Evolutionary conservation across 2,329 filamentous ascomycete genomes (phyloP), one percentile per base, ranked within the genome.

Genomic region (Cucurbitaria berberidis): DNA sequence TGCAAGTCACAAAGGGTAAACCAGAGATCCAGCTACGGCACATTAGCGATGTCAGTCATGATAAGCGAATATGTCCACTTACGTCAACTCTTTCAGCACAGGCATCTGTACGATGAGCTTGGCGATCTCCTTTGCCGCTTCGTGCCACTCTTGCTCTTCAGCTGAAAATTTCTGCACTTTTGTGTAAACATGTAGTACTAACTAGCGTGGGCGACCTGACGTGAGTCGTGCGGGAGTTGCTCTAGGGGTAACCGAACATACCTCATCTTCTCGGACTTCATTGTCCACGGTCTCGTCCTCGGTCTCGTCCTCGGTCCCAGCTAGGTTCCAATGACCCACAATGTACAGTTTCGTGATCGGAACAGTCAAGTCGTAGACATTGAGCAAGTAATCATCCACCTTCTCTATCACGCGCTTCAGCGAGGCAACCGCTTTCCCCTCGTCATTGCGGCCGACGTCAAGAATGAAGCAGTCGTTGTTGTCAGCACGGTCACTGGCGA

Each of bases 11-110:
- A 50, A 74, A 73, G 0, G 69, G 67, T 0, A 74, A 47, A 0
- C 48, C 59, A 1, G 64, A 63, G 15, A 65, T 59, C 71, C 70
- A 74, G 1, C 70, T 73, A n/a, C 5, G 4, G 16, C 10, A 21
- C 30, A 16, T 63, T 11, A 51, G 51, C 11, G 26, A 10, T 10
- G 15, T 24, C 3, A 34, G 3, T n/a, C 5, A 39, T 5, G 11
- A 15, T 3, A 40, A 29, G n/a, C 15, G 26, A 41, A 18, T 7
- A 11, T 9, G 6, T 30, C 1, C 9, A 65, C 68, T 60, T 48
- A 72, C 69, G 67, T 66, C 9, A 74, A 45, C 39, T 72, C 68
- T 24, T 61, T 57, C 10, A 74, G 52, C 13, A 47, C 53, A 3
- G 34, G 18, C 62, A 72, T 67, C 21, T 60, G 45, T 15, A 49